These are phyloP conservation scores for Hypoxylon intermedium DNA, from an alignment of 495 filamentous ascomycete species.

Conservation along the genomic window DNA sequence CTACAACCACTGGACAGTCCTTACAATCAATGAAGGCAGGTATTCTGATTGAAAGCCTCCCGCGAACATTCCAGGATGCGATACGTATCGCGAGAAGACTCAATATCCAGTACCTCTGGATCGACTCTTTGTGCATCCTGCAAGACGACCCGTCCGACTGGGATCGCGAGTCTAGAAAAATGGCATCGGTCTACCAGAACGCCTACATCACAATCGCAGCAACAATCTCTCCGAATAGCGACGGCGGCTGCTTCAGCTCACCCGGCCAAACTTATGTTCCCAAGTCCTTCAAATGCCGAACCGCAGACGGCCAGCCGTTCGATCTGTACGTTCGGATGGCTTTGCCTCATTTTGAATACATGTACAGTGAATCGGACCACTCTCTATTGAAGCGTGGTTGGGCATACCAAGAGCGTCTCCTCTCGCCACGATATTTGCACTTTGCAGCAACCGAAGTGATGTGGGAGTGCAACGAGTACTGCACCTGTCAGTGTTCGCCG, in stretches of 20 bases:
- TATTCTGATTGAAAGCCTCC: neutral
- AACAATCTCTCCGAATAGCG: neutral
- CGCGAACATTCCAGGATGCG: conserved; percentile 40
- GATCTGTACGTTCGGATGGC: neutral
- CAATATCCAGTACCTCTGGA: conserved; percentile 38
- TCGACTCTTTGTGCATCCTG: conserved; percentile 44
- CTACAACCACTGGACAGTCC: neutral
- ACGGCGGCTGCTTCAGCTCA: neutral
- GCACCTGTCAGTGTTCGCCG: conserved; percentile 27
- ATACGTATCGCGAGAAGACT: conserved; percentile 24
- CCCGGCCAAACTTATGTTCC: neutral
- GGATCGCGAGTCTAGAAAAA: conserved; percentile 27
- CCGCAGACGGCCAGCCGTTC: neutral
- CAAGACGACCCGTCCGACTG: conserved; percentile 36
- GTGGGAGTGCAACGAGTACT: conserved; percentile 35
- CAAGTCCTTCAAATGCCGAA: neutral
- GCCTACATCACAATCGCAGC: conserved; percentile 4
- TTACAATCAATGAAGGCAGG: neutral
- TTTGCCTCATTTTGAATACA: neutral
- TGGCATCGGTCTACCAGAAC: conserved; percentile 33
- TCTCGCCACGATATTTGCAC: conserved; percentile 34
- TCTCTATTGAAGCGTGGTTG: conserved; percentile 29
- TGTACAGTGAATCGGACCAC: neutral
- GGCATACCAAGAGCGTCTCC: conserved; percentile 40
- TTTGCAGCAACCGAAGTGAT: conserved; percentile 29